phyloP scores from a whole-genome alignment of 306 rosid species.

The Styphnolobium japonicum region DNA sequence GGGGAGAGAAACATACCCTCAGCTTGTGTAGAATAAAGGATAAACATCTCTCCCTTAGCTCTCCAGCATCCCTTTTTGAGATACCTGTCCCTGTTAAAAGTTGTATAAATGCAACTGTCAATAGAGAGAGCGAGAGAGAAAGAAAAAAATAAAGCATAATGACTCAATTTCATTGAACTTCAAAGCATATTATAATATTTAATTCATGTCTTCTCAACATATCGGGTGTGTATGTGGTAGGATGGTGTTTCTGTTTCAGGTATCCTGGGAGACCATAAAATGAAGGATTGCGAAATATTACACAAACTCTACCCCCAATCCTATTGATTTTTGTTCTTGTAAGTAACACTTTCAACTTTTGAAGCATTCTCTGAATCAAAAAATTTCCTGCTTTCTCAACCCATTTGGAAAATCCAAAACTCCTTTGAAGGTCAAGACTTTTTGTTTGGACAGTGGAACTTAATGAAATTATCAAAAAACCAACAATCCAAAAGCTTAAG shows the following conservation, averaged over 20 bases:
- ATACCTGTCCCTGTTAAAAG: slow-evolving; percentile 68
- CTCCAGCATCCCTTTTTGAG: slow-evolving; percentile 58
- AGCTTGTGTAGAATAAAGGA: slow-evolving; percentile 56
- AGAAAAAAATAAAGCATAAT: neutral
- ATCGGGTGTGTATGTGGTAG: neutral
- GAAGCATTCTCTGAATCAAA: neutral
- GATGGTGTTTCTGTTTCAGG: neutral
- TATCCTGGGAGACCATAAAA: neutral
- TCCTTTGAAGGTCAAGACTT: no score
- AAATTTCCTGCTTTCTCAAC: no score
- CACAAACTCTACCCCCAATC: neutral
- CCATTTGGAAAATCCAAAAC: no score
- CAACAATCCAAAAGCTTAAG: no score
- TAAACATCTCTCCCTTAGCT: slow-evolving; percentile 63
- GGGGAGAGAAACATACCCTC: slow-evolving; percentile 38
- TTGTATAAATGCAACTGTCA: neutral
- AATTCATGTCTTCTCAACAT: neutral
- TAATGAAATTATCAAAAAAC: no score
- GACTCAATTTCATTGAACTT: neutral
- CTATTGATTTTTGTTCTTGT: neutral
- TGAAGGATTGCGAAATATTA: neutral
- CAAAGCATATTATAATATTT: neutral
- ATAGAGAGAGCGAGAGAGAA: neutral
- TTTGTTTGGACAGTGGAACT: no score
- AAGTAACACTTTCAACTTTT: neutral